Evolutionary conservation across 1,284 basidiomycete species (phyloP), one percentile per base, ranked within the genome.

Genomic region (Marasmius sp.): DNA sequence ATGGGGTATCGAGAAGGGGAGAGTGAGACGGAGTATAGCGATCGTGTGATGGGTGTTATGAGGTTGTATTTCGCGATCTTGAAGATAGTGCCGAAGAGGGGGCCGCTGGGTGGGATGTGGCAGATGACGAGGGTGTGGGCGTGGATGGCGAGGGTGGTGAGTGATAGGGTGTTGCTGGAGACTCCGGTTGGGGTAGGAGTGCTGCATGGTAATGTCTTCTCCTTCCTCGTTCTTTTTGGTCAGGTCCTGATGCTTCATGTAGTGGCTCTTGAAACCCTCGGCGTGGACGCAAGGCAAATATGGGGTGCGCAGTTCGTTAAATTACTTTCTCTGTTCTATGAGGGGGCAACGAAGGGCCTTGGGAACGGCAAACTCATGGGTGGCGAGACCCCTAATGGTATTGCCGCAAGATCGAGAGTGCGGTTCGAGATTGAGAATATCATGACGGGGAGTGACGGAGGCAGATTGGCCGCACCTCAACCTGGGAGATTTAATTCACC

Each of bases 31-130:
- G 91, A 94, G 57, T 92, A 94, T 72, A 82, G 84, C 22, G 80
- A 81, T 50, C 86, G 97, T n/a, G 84, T 97, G 66, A 78, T 86
- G 34, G 95, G 94, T 6, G 85, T 96, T 52, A 83, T 94, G 80
- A 86, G 95, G 10, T 85, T 99, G 22, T 99, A 97, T 79, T 94
- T 94, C 72, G 84, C 89, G 8, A 85, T 97, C 60, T 73, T 96
- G 45, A 83, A 77, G 63, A 76, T 64, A 5, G 48, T 79, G 22
- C 67, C 70, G 9, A 66, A 71, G 27, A 68, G 74, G 56, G 70
- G 71, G 58, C 81, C 83, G n/a, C 67, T 81, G 61, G 75, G 83
- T 49, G 70, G 68, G 27, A 76, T 83, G 74, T 89, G 86, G 72
- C 85, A 85, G 66, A 75, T 88, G 38, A 79, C 86, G 0, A 77